Base-by-base conservation (phyloP, 371 early-diverging fungal species). In the Rhizomucor pusillus region DNA sequence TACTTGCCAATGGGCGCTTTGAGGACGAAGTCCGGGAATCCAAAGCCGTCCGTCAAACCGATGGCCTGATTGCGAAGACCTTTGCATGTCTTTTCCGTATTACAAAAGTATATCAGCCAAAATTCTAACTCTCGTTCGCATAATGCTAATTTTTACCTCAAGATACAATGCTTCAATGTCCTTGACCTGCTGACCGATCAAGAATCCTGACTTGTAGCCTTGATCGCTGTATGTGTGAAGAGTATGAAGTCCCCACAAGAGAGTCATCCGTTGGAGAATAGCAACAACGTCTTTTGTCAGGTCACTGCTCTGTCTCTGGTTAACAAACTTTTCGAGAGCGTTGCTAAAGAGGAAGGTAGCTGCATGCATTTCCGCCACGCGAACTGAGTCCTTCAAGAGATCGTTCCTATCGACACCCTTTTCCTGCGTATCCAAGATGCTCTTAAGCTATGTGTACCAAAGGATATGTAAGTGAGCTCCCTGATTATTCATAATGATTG, bases 1-100 rank as follows among this genome's bases (percentile, higher is more conserved):
- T 78, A 75, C 34, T 73, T 73, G 23, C 80, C 88, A 60, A 87
- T 82, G 4, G 86, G 86, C 12, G 84, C 82, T 67, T 85, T 85
- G 47, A 85, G 50, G 19, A 87, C 62, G 62, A 81, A 87, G 57
- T 87, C 88, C 14, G 88, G 86, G 43, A 78, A 71, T 1, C 72
- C 80, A 56, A 79, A 84, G 1, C 78, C 80, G 59, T 87, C 88
- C 9, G 80, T 71, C 7, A 86, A 65, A 3, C 85, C 84, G 53
- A 88, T 74, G 1, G 77, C 85, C 54, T 84, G 79, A 29, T 64
- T 63, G 41, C 89, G 78, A 39, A 85, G 57, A 9, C 72, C 67
- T 62, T 74, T 74, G 62, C 84, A 56, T 13, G 36, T 85, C 43
- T 53, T 20, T 14, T 65, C 44, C 7, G 46, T n/a, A n/a, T n/a